Evolutionary conservation across 1,284 basidiomycete genomes (phyloP), one percentile per base, ranked within the genome.

Genomic region (Mycena citricolor): DNA sequence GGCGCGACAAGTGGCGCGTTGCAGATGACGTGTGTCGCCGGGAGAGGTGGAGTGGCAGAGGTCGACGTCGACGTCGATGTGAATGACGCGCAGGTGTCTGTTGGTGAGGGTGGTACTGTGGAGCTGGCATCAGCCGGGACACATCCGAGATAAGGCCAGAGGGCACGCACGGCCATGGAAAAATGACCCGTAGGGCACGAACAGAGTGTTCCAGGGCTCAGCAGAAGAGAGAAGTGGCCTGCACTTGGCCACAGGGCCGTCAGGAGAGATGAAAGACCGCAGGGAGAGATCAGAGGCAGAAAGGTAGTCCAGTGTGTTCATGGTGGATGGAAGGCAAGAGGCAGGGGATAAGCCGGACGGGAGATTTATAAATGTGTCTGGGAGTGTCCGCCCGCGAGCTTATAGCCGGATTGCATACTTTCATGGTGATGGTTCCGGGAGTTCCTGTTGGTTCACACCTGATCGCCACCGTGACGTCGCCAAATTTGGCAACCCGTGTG

Each of bases 1-100:
- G 82, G 81, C 0, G 80, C 81, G 50, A 83, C 65, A 35, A 84
- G 67, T 16, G 81, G 81, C 4, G 79, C 77, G 49, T 81, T 74
- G 65, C 79, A 82, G 7, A 81, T 67, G 59, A 79, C 73, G 47
- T 76, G 59, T 7, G 59, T 38, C 8, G 58, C 51, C 36, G 42
- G 58, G 32, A 54, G 56, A 23, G 45, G 48, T 17, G 38, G 54
- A 41, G 51, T 38, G 29, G 56, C 32, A 52, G 57, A 42, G 43
- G 55, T 43, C 4, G 57, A 60, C 16, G 60, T 60, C 28, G 54
- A 57, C 29, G 53, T 49, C 32, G 54, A 57, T 29, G 53, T 49
- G 33, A 54, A 57, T 28, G 63, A 62, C 0, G 51, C 54, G 49
- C 58, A 64, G 19, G 67, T 64, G 45, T 72, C 70, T 4, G 71